Evolutionary conservation across 345 rosid species (phyloP).

Genomic region (Diplotaxis tenuifolia): DNA sequence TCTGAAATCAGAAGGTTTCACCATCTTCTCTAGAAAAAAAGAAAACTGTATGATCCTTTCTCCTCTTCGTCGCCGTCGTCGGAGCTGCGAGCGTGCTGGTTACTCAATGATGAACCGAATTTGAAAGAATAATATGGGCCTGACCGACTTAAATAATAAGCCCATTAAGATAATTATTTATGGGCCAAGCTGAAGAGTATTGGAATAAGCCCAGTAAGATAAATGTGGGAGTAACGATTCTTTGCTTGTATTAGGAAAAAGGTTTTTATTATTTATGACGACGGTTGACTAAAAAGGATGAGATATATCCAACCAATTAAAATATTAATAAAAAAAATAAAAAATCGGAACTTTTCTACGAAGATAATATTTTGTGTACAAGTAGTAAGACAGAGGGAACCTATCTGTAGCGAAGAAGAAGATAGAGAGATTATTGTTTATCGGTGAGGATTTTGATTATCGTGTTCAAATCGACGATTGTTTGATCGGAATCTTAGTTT

Average conservation of each 20-base stretch:
- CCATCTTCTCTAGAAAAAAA: conserved; percentile 30
- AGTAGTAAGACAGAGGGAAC: conserved; percentile 14
- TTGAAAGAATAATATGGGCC: neutral
- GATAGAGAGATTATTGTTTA: neutral
- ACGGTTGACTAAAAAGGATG: conserved; percentile 22
- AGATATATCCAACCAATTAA: neutral
- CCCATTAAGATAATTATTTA: conserved; percentile 10
- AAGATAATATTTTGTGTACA: neutral
- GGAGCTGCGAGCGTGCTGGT: neutral
- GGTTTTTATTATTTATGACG: conserved; percentile 8
- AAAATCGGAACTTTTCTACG: neutral
- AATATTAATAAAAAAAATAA: neutral
- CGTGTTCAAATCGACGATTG: conserved; percentile 2
- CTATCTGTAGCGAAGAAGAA: conserved; percentile 14
- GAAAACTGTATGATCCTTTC: neutral
- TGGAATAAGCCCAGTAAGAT: conserved; percentile 1
- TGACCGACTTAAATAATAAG: neutral
- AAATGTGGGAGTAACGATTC: neutral
- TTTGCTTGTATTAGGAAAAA: conserved; percentile 19
- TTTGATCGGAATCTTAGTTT: conserved; percentile 6
- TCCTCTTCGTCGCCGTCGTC: conserved; percentile 8
- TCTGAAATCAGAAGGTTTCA: conserved; percentile 43
- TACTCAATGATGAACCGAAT: neutral
- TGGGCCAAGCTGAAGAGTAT: neutral
- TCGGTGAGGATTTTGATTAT: conserved; percentile 27